Evolutionary conservation across 2,329 filamentous ascomycete species (phyloP).

Genomic region (Triangularia setosa): DNA sequence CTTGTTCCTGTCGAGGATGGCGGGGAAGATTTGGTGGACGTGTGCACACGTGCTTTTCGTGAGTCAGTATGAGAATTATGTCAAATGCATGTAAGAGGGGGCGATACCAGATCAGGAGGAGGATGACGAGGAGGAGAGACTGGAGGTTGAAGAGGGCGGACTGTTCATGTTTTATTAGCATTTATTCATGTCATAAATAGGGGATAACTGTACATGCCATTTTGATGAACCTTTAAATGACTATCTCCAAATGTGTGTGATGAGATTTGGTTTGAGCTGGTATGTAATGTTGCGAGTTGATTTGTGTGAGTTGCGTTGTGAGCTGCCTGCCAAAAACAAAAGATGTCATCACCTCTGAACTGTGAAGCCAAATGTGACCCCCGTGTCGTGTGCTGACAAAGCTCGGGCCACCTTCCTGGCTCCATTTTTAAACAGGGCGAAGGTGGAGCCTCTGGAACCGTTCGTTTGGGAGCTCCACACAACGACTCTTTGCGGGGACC

Average conservation of each 20-base stretch:
- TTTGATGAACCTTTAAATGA: background rate
- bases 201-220: constrained; percentile 27
- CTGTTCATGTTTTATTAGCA: constrained; percentile 45
- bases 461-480: background rate
- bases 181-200: constrained; percentile 4
- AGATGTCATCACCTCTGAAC: constrained; percentile 1
- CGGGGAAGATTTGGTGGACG: constrained; percentile 82
- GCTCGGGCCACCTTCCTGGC: background rate
- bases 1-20: constrained; percentile 89
- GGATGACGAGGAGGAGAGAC: constrained; percentile 87
- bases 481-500: background rate
- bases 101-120: constrained; percentile 75
- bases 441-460: background rate
- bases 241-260: background rate
- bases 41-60: constrained; percentile 71
- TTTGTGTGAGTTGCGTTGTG: background rate
- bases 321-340: background rate
- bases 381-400: background rate
- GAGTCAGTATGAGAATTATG: background rate
- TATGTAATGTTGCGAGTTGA: background rate
- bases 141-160: constrained; percentile 99
- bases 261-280: background rate
- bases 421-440: background rate
- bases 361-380: background rate
- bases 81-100: background rate